Evolutionary conservation across 148 eudicot species (phyloP).

Genomic region (Spergularia bocconei): DNA sequence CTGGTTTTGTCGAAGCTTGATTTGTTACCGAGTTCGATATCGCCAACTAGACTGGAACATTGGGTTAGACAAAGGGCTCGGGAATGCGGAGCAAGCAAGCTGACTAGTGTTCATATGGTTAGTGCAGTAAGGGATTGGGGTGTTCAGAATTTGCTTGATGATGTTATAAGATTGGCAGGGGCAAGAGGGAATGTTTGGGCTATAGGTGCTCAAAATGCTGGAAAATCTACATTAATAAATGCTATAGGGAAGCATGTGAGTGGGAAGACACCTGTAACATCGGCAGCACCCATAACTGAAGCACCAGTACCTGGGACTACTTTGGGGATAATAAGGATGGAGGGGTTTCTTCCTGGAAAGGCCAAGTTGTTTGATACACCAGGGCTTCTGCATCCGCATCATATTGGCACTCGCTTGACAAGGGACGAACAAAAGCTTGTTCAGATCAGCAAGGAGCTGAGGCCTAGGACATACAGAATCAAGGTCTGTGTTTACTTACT

Average conservation of each 20-base stretch:
- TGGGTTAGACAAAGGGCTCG: conserved; percentile 91
- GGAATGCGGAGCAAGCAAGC: conserved; percentile 71
- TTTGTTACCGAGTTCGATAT: conserved; percentile 60
- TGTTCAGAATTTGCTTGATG: conserved; percentile 73
- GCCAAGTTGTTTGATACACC: conserved; percentile 94
- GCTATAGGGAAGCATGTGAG: conserved; percentile 70
- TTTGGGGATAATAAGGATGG: conserved; percentile 79
- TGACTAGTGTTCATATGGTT: conserved; percentile 86
- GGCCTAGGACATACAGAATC: conserved; percentile 89
- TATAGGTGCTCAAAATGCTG: conserved; percentile 94
- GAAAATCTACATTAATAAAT: conserved; percentile 90
- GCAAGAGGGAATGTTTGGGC: conserved; percentile 94
- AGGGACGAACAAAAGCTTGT: conserved; percentile 86
- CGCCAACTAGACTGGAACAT: conserved; percentile 80
- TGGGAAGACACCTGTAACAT: conserved; percentile 52
- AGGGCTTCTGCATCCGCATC: conserved; percentile 86
- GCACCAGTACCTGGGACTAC: conserved; percentile 98
- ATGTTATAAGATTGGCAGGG: conserved; percentile 75
- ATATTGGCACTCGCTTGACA: conserved; percentile 73
- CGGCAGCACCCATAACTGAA: conserved; percentile 56
- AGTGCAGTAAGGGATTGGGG: conserved; percentile 91
- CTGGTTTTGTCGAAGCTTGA: conserved; percentile 89
- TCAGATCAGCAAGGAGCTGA: conserved; percentile 76
- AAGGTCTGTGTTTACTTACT: conserved; percentile 46
- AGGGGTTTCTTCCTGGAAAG: conserved; percentile 76